Percentiles rank a stretch among this genome's conserved stretches.
phyloP scores from a whole-genome alignment of 2,329 filamentous ascomycete genomes.

The Pseudohalonectria lignicola region DNA sequence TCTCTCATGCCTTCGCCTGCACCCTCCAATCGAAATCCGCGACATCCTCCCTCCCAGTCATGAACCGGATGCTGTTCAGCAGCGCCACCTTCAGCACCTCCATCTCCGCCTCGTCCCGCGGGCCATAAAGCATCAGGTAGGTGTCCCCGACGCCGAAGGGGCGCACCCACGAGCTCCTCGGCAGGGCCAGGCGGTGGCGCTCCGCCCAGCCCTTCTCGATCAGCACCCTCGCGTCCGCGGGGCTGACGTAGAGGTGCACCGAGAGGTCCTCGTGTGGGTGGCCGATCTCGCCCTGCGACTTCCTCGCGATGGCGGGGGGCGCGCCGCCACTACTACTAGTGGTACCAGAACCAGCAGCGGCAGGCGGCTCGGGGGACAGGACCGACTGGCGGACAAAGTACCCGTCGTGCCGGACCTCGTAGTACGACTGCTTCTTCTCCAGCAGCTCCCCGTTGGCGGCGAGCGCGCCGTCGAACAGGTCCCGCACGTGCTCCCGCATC shows the following conservation, averaged over 20 bases:
- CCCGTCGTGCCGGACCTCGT: constrained; percentile 19
- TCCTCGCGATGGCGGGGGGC: constrained; percentile 7
- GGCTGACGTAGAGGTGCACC: constrained; percentile 23
- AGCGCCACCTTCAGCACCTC: constrained; percentile 14
- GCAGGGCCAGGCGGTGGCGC: constrained; percentile 23
- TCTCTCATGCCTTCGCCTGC: not conserved
- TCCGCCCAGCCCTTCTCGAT: constrained; percentile 26
- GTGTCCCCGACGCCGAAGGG: constrained; percentile 9
- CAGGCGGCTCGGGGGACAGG: not conserved
- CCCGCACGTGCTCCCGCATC: not conserved
- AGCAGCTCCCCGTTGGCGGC: constrained; percentile 16
- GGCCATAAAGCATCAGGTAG: constrained; percentile 29
- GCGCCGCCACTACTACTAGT: not conserved
- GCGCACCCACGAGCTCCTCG: constrained; percentile 5
- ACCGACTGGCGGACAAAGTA: constrained; percentile 12
- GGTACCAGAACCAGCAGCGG: too few relatives aligned
- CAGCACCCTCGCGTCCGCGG: constrained; percentile 22
- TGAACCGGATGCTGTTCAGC: not conserved
- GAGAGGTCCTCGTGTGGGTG: constrained; percentile 28
- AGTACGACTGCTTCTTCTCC: constrained; percentile 12
- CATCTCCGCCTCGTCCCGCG: constrained; percentile 22
- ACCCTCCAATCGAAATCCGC: not conserved
- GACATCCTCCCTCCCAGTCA: not conserved
- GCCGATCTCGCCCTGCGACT: constrained; percentile 18
- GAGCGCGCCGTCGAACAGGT: not conserved